Evolutionary conservation across 2,329 filamentous ascomycete species (phyloP), one percentile per base, ranked within the genome.

Genomic region (Xylariaceae sp.): DNA sequence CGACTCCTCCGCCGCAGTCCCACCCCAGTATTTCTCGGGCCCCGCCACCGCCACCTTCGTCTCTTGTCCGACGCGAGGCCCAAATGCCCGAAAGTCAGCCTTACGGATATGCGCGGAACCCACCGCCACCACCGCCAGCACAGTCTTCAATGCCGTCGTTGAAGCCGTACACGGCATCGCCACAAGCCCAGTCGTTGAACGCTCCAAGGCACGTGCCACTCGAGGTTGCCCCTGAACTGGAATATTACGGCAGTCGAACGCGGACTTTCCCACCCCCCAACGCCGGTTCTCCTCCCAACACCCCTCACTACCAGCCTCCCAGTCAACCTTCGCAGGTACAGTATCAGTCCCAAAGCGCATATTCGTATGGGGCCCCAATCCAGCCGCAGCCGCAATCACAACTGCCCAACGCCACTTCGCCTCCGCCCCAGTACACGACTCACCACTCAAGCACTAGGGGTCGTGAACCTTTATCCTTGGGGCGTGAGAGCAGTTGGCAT

Each of bases 1-100:
- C 72, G 8, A 75, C 73, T 3, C 73, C 73, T 18, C 73, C 71
- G 3, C 71, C n/a, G n/a, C n/a, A n/a, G n/a, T n/a, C 71, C 5
- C 69, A 68, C 43, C 42, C 52, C 14, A 65, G 36, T 38, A 48
- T 73, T 49, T 63, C 63, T n/a, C 62, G 65, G 17, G 64, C 61
- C 4, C 52, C 66, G 2, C 63, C 66, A 5, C 59, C 68, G 0
- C 63, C 66, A 3, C 59, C 68, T 1, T 58, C 64, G 9, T 56
- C 65, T 11, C 67, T 68, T 42, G 51, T 68, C 41, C 68, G 73
- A n/a, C 68, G 71, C 17, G 71, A 77, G 36, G 54, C 64, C 9
- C 29, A 36, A 5, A 48, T 54, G 18, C 11, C 44, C 9, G 73
- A 75, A 29, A 38, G 52, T 6, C 56, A 68, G 9, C 60, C 64